Percentiles rank a stretch among this genome's conserved stretches.
Conservation (phyloP, 179 eudicot species). For the Silene vulgaris region DNA sequence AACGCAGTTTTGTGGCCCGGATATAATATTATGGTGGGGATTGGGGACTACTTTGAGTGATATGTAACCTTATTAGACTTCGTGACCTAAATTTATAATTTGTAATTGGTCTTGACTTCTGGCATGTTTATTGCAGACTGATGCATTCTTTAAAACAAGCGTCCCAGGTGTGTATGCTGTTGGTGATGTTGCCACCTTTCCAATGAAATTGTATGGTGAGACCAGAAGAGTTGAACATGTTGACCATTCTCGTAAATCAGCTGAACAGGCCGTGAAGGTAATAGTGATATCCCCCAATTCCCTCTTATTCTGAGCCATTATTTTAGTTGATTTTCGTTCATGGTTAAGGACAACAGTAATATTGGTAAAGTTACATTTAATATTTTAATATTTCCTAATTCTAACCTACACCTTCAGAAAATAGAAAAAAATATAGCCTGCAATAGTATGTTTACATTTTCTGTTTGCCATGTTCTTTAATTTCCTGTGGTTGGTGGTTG, state of each 20-base stretch:
- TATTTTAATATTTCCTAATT: too few species aligned
- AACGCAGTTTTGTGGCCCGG: not conserved
- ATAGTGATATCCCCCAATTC: not conserved
- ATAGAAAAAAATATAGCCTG: not conserved
- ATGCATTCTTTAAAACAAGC: slow-evolving; percentile 79
- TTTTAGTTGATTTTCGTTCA: not conserved
- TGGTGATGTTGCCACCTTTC: slow-evolving; percentile 97
- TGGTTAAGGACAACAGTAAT: not conserved
- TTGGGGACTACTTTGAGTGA: not conserved
- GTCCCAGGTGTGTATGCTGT: slow-evolving; percentile 89
- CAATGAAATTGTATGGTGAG: slow-evolving; percentile 81
- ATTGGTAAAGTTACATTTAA: not conserved
- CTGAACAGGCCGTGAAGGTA: slow-evolving; percentile 99
- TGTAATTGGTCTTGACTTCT: not conserved
- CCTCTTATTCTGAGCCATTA: not conserved
- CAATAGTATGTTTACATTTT: not conserved
- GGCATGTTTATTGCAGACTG: slow-evolving; percentile 57
- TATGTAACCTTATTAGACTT: not conserved
- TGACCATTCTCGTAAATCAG: slow-evolving; percentile 96
- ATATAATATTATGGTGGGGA: not conserved
- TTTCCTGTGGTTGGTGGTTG: not conserved
- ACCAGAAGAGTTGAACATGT: slow-evolving; percentile 94
- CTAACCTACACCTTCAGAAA: not conserved
- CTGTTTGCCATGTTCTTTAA: not conserved
- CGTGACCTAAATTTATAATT: not conserved